Percentiles rank a stretch among this genome's conserved stretches.
These are phyloP conservation scores for Chenopodium suecicum DNA, from an alignment of 148 eudicot genomes.

Conservation along the genomic window DNA sequence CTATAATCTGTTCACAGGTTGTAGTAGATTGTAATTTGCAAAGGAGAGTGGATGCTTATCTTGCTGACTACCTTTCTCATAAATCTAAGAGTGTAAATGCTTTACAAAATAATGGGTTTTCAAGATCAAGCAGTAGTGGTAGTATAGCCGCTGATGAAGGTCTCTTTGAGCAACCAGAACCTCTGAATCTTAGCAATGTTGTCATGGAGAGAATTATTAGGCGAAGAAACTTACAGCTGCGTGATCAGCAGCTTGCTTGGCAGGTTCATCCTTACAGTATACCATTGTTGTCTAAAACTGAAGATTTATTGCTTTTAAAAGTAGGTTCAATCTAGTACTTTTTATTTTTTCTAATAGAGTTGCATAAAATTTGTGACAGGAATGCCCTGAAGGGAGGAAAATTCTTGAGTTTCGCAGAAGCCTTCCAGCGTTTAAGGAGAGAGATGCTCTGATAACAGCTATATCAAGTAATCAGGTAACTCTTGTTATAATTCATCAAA, in stretches of 20 bases:
- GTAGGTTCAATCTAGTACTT: background rate
- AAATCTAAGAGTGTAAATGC: slow-evolving; percentile 49
- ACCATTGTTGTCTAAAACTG: background rate
- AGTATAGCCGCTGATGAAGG: slow-evolving; percentile 81
- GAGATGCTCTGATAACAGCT: slow-evolving; percentile 67
- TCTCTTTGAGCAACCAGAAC: slow-evolving; percentile 88
- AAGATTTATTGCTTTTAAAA: background rate
- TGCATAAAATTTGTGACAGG: slow-evolving; percentile 40
- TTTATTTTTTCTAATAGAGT: background rate
- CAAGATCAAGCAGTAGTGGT: slow-evolving; percentile 77
- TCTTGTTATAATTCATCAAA: slow-evolving; percentile 3
- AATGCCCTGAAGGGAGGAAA: slow-evolving; percentile 74
- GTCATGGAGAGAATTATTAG: slow-evolving; percentile 54
- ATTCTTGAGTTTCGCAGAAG: slow-evolving; percentile 75
- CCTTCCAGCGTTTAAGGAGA: slow-evolving; percentile 92
- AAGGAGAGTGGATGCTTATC: slow-evolving; percentile 65
- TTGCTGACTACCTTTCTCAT: slow-evolving; percentile 58
- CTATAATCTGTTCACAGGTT: slow-evolving; percentile 48
- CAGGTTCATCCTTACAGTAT: slow-evolving; percentile 54
- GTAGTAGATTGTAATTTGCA: slow-evolving; percentile 57
- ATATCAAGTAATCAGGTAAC: slow-evolving; percentile 75
- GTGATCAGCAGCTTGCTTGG: slow-evolving; percentile 74
- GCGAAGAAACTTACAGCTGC: slow-evolving; percentile 68
- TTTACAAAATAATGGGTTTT: slow-evolving; percentile 41
- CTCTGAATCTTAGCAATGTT: slow-evolving; percentile 52